Conservation (phyloP, 768 basidiomycete genomes). For the Agaricus sinodeliciosus region DNA sequence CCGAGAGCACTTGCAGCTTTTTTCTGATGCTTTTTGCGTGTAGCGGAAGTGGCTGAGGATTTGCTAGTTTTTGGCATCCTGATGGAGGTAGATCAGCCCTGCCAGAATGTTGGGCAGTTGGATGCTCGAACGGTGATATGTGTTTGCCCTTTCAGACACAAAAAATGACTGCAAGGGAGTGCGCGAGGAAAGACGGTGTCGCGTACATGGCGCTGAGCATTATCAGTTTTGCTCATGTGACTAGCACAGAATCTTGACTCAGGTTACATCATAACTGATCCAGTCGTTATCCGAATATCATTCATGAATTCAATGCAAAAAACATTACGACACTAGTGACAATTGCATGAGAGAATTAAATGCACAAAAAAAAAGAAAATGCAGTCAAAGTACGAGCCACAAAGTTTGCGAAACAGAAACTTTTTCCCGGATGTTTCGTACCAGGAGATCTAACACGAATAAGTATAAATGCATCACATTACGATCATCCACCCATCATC, state of each 20-base stretch:
- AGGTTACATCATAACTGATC: neutral
- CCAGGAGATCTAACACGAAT: neutral
- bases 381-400: neutral
- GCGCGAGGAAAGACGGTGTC: no score
- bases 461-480: neutral
- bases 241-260: neutral
- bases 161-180: no score
- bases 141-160: no score
- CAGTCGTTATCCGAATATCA: neutral
- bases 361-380: constrained; percentile 3
- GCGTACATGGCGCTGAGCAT: no score
- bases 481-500: neutral
- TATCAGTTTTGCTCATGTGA: neutral
- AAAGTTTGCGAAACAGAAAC: neutral
- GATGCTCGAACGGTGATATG: no score
- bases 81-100: no score
- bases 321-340: neutral
- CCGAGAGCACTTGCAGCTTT: constrained; percentile 55
- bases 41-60: constrained; percentile 78
- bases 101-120: no score
- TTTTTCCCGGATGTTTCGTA: no score
- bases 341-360: constrained; percentile 4
- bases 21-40: constrained; percentile 89
- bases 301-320: neutral
- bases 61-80: constrained; percentile 28